Conservation (phyloP, 2,329 filamentous ascomycete species). For the Fusarium sublunatum region DNA sequence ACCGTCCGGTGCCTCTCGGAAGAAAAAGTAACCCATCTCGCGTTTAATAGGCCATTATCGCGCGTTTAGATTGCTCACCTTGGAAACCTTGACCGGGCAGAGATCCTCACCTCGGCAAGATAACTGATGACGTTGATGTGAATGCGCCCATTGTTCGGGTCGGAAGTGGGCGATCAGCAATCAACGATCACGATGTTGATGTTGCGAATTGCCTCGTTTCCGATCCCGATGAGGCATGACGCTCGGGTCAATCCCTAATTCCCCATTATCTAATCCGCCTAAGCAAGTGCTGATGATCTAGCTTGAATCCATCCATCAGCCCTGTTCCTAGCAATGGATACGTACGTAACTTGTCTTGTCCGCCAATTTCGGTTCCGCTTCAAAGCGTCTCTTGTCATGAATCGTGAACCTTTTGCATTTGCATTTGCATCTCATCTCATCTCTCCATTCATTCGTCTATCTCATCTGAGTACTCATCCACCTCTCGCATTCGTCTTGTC, state of each 20-base stretch:
- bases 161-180: conserved; percentile 26
- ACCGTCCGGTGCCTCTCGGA: conserved; percentile 14
- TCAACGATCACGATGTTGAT: conserved; percentile 2
- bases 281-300: no score
- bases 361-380: conserved; percentile 11
- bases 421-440: neutral
- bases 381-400: neutral
- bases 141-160: conserved; percentile 32
- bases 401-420: neutral
- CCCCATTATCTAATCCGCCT: no score
- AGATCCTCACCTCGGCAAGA: no score
- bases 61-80: conserved; percentile 4
- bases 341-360: no score
- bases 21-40: conserved; percentile 23
- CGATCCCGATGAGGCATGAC: conserved; percentile 16
- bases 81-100: no score
- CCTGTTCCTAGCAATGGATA: conserved; percentile 10
- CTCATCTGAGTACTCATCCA: no score
- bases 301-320: conserved; percentile 3
- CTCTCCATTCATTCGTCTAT: no score
- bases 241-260: neutral
- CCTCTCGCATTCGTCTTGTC: no score
- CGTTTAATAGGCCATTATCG: conserved; percentile 2
- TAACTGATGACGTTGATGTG: neutral
- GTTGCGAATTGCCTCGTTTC: neutral